phyloP scores from a whole-genome alignment of 352 stramenopile genomes.

The Globisporangium megalacanthum region DNA sequence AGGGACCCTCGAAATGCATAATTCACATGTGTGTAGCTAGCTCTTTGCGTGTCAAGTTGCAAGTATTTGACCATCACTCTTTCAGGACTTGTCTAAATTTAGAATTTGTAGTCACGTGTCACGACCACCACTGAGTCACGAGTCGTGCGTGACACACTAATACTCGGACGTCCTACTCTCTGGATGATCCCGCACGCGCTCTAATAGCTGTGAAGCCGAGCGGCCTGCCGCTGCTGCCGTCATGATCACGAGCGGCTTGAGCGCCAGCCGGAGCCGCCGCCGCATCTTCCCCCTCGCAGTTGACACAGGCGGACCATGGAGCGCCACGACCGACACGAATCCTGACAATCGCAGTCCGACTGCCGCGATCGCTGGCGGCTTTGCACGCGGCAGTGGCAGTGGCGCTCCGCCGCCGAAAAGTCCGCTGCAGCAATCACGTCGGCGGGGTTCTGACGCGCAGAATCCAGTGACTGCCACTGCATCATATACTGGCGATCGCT shows the following conservation, averaged over 20 bases:
- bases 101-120: too few species aligned
- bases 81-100: too few species aligned
- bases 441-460: too few species aligned
- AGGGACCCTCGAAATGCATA: too few species aligned
- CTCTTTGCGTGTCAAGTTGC: too few species aligned
- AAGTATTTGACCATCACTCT: too few species aligned
- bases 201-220: neutral
- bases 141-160: too few species aligned
- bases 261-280: conserved; percentile 14
- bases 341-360: neutral
- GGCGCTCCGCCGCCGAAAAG: conserved; percentile 41
- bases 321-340: neutral
- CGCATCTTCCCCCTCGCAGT: conserved; percentile 36
- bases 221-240: too few species aligned
- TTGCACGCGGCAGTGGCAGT: conserved; percentile 6
- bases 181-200: neutral
- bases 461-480: too few species aligned
- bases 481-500: conserved; percentile 23
- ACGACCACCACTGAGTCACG: too few species aligned
- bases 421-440: conserved; percentile 21
- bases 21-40: too few species aligned
- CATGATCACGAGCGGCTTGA: neutral
- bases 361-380: conserved; percentile 1
- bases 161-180: neutral
- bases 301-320: neutral